Conservation (phyloP, 2,329 filamentous ascomycete species). For the Beauveria scarabaeidicola region DNA sequence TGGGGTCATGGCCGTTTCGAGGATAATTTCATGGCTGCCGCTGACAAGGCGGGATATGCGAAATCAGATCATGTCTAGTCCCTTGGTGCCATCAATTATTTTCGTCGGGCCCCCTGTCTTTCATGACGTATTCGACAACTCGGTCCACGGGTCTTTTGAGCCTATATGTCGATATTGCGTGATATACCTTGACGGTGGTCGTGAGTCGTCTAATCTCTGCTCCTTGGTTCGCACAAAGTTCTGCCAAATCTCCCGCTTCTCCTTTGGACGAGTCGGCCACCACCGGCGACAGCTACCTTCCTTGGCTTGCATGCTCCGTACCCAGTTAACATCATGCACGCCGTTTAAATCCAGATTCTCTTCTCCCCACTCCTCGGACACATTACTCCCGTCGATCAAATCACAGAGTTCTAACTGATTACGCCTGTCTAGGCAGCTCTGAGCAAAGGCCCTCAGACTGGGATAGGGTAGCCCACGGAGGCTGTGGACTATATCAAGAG, state of each 20-base stretch:
- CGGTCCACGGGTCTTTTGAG: background rate
- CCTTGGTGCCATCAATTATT: conserved; percentile 30
- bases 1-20: conserved; percentile 32
- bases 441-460: background rate
- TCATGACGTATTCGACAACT: background rate
- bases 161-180: conserved; percentile 1
- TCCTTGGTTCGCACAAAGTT: background rate
- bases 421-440: background rate
- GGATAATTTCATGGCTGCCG: no score
- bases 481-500: background rate
- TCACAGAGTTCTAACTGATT: background rate
- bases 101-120: conserved; percentile 14
- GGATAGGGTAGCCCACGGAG: background rate
- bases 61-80: conserved; percentile 46
- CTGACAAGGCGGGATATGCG: conserved; percentile 38
- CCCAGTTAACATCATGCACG: background rate
- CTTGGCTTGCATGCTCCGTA: background rate
- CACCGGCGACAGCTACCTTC: background rate
- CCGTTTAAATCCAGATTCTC: background rate
- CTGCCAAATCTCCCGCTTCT: background rate
- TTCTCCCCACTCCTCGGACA: background rate
- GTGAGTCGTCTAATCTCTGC: background rate
- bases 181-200: background rate
- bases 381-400: background rate
- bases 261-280: background rate